A percentile compares a stretch with the other conserved stretches of the same genome.
phyloP scores from a whole-genome alignment of 805 yeast genomes.

The Saccharomycopsis oosterbeekiorum region DNA sequence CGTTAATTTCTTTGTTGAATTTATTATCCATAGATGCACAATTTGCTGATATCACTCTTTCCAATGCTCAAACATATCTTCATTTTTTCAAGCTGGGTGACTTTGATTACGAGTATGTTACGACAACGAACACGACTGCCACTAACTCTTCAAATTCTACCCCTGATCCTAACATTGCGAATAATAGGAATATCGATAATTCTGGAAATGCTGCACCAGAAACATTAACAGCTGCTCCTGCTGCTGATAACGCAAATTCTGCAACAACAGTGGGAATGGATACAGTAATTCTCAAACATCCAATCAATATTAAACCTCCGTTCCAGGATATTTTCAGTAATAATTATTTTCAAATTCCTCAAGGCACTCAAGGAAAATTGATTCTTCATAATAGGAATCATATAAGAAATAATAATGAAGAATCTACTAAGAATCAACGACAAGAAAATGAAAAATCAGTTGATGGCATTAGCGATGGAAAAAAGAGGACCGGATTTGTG shows the following conservation, averaged over 20 bases:
- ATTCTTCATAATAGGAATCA: constrained; percentile 37
- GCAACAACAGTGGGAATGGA: background rate
- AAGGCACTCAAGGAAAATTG: constrained; percentile 62
- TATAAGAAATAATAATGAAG: constrained; percentile 13
- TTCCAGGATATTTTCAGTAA: constrained; percentile 35
- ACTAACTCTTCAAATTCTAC: background rate
- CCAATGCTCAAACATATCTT: constrained; percentile 53
- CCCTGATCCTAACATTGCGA: background rate
- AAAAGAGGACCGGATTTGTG: background rate
- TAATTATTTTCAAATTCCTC: constrained; percentile 35
- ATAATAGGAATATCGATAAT: background rate
- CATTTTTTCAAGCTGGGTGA: constrained; percentile 32
- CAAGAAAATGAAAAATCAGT: background rate
- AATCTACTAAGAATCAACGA: background rate
- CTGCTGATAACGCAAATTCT: background rate
- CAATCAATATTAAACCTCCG: constrained; percentile 42
- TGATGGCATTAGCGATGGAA: background rate
- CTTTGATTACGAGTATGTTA: constrained; percentile 30
- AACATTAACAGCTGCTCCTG: background rate
- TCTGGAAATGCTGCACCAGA: background rate
- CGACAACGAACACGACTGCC: constrained; percentile 27
- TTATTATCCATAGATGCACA: constrained; percentile 53
- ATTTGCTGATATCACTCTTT: constrained; percentile 56
- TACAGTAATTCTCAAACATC: background rate
- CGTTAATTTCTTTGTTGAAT: constrained; percentile 50